Evolutionary conservation across 208 protist species (phyloP).

Genomic region (Crithidia thermophila): DNA sequence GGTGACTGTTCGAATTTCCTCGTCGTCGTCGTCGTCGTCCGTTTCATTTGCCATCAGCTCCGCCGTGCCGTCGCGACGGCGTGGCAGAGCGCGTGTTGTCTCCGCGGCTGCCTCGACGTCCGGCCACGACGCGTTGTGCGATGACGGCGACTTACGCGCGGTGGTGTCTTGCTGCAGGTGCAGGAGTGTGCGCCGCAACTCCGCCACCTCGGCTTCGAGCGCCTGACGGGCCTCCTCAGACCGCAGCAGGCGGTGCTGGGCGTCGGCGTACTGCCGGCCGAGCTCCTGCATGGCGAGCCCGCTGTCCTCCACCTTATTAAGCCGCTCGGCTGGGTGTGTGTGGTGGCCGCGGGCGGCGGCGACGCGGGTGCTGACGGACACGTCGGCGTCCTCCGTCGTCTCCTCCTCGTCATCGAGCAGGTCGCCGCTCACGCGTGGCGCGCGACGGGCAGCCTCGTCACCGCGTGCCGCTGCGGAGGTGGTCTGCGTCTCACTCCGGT

Average conservation of each 20-base stretch:
- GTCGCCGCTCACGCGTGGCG: not conserved
- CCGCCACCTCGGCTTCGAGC: slow-evolving; percentile 44
- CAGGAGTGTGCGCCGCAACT: slow-evolving; percentile 23
- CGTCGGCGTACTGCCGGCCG: slow-evolving; percentile 47
- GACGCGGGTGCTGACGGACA: slow-evolving; percentile 31
- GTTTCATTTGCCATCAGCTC: slow-evolving; percentile 2
- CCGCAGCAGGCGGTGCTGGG: slow-evolving; percentile 37
- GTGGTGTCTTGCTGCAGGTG: slow-evolving; percentile 6
- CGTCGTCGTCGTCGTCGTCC: slow-evolving; percentile 4
- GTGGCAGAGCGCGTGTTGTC: too few relatives aligned
- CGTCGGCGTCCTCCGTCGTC: slow-evolving; percentile 11
- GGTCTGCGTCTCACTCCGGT: slow-evolving; percentile 15
- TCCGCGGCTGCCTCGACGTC: too few relatives aligned
- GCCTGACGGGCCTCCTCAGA: slow-evolving; percentile 37
- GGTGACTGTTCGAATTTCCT: slow-evolving; percentile 18
- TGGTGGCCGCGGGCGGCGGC: slow-evolving; percentile 8
- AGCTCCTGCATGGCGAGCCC: slow-evolving; percentile 40
- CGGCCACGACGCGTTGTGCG: too few relatives aligned
- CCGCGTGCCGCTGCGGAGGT: slow-evolving; percentile 6
- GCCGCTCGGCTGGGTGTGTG: not conserved
- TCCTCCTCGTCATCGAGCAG: slow-evolving; percentile 17
- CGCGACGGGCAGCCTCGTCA: not conserved
- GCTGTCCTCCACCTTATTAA: slow-evolving; percentile 30
- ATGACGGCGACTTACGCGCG: too few relatives aligned
- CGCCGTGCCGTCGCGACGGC: too few relatives aligned